Evolutionary conservation across 805 yeast species (phyloP).

Genomic region (Yamadazyma sp.): DNA sequence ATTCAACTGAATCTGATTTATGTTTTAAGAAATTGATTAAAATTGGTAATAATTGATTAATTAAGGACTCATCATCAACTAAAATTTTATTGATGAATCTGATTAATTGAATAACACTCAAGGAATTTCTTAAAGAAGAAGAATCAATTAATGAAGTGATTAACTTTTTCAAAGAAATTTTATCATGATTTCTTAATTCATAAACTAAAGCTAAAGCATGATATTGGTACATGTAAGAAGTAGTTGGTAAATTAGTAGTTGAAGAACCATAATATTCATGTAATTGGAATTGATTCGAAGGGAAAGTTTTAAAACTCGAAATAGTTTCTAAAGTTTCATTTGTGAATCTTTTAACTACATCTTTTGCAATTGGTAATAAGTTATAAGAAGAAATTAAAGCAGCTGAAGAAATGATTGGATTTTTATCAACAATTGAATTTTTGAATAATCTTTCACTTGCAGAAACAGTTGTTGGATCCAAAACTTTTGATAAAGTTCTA

Average conservation of each 20-base stretch:
- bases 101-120: slow-evolving; percentile 82
- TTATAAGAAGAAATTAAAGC: slow-evolving; percentile 91
- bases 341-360: slow-evolving; percentile 88
- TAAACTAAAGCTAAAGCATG: slow-evolving; percentile 92
- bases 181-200: slow-evolving; percentile 84
- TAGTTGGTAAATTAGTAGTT: slow-evolving; percentile 53
- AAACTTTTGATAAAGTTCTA: slow-evolving; percentile 83
- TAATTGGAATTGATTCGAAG: slow-evolving; percentile 45
- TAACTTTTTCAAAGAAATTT: slow-evolving; percentile 89
- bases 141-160: slow-evolving; percentile 71
- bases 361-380: slow-evolving; percentile 83
- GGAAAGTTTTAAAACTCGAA: slow-evolving; percentile 54
- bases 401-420: slow-evolving; percentile 88
- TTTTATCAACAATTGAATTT: slow-evolving; percentile 86
- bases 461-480: slow-evolving; percentile 87
- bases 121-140: slow-evolving; percentile 65
- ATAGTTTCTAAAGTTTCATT: slow-evolving; percentile 95
- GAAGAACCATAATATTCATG: slow-evolving; percentile 56
- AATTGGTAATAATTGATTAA: slow-evolving; percentile 57
- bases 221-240: slow-evolving; percentile 85
- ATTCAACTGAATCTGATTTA: slow-evolving; percentile 83
- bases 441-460: slow-evolving; percentile 91
- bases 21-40: slow-evolving; percentile 71
- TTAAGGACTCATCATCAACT: slow-evolving; percentile 65
- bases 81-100: slow-evolving; percentile 74